These are phyloP conservation scores for Chaetomium fimeti DNA, from an alignment of 495 filamentous ascomycete genomes.

Conservation along the genomic window DNA sequence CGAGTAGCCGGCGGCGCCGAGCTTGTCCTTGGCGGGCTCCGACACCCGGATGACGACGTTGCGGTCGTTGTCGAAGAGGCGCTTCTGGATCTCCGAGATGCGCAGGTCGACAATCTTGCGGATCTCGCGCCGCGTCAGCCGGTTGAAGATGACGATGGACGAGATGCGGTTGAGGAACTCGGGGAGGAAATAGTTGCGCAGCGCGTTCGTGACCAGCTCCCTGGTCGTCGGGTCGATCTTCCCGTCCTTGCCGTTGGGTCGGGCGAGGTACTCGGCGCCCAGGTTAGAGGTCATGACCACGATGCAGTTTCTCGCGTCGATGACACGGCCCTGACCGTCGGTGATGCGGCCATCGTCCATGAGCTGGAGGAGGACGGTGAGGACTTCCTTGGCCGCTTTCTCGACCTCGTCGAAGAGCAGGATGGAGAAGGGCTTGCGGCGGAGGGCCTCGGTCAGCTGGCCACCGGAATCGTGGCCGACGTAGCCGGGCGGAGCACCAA, in stretches of 20 bases:
- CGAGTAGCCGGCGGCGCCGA: constrained; percentile 84
- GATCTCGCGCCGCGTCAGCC: constrained; percentile 83
- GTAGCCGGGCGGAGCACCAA: constrained; percentile 94
- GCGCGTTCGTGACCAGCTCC: constrained; percentile 82
- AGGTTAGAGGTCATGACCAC: constrained; percentile 99
- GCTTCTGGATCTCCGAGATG: constrained; percentile 84
- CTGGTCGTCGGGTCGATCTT: constrained; percentile 82
- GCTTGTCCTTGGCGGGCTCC: constrained; percentile 82
- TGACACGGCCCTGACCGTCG: constrained; percentile 89
- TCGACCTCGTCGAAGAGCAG: constrained; percentile 97
- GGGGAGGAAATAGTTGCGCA: constrained; percentile 93
- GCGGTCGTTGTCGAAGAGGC: constrained; percentile 73
- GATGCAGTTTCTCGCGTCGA: constrained; percentile 96
- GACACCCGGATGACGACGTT: constrained; percentile 75
- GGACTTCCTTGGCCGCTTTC: constrained; percentile 95
- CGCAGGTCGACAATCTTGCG: constrained; percentile 93
- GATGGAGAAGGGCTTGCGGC: constrained; percentile 94
- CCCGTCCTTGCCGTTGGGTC: constrained; percentile 71
- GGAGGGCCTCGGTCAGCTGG: constrained; percentile 90
- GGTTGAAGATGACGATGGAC: constrained; percentile 96
- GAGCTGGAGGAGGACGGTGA: constrained; percentile 94
- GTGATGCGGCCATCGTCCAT: constrained; percentile 99
- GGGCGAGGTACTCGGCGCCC: constrained; percentile 88
- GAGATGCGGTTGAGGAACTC: constrained; percentile 98
- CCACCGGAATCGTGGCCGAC: constrained; percentile 95